These are phyloP conservation scores for Nelumbo lutea DNA, from an alignment of 164 flowering plant genomes.

Conservation along the genomic window DNA sequence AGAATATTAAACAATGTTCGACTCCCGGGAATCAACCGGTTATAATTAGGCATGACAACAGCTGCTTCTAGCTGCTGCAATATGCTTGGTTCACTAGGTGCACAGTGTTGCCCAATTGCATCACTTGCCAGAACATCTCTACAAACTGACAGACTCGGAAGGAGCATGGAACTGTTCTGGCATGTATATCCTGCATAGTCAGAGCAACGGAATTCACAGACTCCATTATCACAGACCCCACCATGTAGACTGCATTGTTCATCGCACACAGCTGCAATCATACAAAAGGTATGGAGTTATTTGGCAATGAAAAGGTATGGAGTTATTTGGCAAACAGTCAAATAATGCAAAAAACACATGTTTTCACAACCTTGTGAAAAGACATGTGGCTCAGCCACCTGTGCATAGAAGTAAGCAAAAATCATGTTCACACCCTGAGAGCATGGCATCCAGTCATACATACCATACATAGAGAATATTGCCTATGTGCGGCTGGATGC, in stretches of 20 bases:
- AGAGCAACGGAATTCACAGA: constrained; percentile 96
- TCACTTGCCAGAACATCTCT: constrained; percentile 64
- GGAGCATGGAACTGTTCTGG: constrained; percentile 82
- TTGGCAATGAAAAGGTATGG: too few relatives aligned
- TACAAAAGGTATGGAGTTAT: constrained; percentile 6
- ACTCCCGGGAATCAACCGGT: constrained; percentile 76
- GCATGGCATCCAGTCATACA: too few relatives aligned
- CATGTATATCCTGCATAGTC: constrained; percentile 99
- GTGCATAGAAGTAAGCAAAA: too few relatives aligned
- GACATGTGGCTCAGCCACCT: too few relatives aligned
- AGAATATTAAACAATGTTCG: constrained; percentile 65
- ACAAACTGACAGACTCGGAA: constrained; percentile 76
- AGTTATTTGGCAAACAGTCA: too few relatives aligned
- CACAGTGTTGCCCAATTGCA: constrained; percentile 83
- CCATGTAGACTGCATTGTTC: constrained; percentile 99
- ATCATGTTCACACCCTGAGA: too few relatives aligned
- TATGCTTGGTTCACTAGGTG: constrained; percentile 82
- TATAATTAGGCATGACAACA: constrained; percentile 91
- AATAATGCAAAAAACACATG: too few relatives aligned
- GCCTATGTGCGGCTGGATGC: too few relatives aligned
- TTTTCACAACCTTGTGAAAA: too few relatives aligned
- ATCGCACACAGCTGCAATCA: constrained; percentile 82
- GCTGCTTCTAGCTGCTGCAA: constrained; percentile 94
- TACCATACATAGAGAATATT: too few relatives aligned
- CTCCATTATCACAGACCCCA: constrained; percentile 95